Conservation (phyloP, 768 basidiomycete species). For the Russula sp. region DNA sequence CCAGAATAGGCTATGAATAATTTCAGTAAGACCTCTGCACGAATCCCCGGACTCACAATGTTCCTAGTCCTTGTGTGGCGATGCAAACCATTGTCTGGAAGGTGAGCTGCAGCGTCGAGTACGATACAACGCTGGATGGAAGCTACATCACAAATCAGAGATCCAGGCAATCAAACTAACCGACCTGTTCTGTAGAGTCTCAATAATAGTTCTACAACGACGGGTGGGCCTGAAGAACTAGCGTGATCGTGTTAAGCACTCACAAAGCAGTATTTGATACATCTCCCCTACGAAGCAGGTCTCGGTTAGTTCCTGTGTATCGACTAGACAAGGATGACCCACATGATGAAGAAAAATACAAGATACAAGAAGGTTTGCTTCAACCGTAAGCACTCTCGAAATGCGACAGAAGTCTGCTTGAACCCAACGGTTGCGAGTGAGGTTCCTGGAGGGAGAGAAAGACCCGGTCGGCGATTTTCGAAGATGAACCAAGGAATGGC, state of each 20-base stretch:
- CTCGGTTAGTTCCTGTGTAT: not conserved
- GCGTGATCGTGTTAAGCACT: conserved; percentile 19
- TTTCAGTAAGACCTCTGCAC: not conserved
- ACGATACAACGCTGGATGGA: conserved; percentile 51
- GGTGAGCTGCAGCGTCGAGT: conserved; percentile 65
- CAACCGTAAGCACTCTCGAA: conserved; percentile 57
- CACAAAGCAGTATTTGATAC: conserved; percentile 72
- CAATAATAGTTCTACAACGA: conserved; percentile 54
- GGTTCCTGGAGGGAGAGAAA: conserved; percentile 50
- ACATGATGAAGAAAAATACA: conserved; percentile 74
- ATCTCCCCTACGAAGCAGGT: conserved; percentile 48
- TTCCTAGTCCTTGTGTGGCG: conserved; percentile 56
- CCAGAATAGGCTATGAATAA: conserved; percentile 50
- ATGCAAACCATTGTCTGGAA: conserved; percentile 63
- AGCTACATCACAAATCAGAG: not conserved
- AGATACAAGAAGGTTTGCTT: conserved; percentile 73
- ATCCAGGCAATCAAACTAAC: not conserved
- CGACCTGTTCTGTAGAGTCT: conserved; percentile 65
- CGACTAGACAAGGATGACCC: conserved; percentile 26
- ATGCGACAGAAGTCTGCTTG: conserved; percentile 56
- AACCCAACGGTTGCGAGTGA: conserved; percentile 59
- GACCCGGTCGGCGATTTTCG: conserved; percentile 61
- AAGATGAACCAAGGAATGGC: conserved; percentile 70
- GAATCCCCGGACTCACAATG: conserved; percentile 45
- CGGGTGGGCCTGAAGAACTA: conserved; percentile 6